Percentiles rank a stretch among this genome's conserved stretches.
phyloP scores from a whole-genome alignment of 2,329 filamentous ascomycete genomes.

The Diplocarpon mali region DNA sequence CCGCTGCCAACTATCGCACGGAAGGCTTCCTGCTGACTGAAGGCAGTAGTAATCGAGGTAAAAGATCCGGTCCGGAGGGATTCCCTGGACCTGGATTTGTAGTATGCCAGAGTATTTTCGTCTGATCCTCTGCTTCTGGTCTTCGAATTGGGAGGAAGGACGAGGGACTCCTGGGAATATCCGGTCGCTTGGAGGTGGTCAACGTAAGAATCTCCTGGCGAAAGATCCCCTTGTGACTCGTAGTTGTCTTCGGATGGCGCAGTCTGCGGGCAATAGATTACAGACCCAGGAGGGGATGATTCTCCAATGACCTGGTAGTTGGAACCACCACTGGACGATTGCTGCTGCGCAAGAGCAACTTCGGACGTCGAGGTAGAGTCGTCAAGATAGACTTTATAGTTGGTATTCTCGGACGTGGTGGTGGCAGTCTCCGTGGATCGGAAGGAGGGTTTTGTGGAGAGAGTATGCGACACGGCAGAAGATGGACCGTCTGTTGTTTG shows the following conservation, averaged over 20 bases:
- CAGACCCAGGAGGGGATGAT: constrained; percentile 33
- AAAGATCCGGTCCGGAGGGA: constrained; percentile 42
- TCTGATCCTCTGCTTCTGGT: constrained; percentile 36
- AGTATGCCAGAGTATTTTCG: constrained; percentile 36
- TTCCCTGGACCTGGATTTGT: constrained; percentile 41
- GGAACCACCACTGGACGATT: constrained; percentile 19
- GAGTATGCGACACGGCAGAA: constrained; percentile 18
- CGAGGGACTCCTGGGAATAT: constrained; percentile 51
- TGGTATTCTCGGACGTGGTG: constrained; percentile 26
- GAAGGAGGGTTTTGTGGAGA: constrained; percentile 27
- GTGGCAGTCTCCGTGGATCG: constrained; percentile 22
- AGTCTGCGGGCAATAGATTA: constrained; percentile 26
- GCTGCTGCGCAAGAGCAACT: constrained; percentile 11
- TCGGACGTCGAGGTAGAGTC: constrained; percentile 16
- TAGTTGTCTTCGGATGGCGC: constrained; percentile 34
- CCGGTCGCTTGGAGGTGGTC: constrained; percentile 27
- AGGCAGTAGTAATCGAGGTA: constrained; percentile 43
- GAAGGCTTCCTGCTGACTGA: constrained; percentile 28
- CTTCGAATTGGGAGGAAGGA: constrained; percentile 38
- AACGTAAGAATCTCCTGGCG: constrained; percentile 29
- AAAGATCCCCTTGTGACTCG: constrained; percentile 37
- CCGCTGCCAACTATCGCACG: constrained; percentile 22
- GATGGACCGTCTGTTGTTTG: constrained; percentile 18
- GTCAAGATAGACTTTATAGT: constrained; percentile 26
- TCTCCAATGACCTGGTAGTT: constrained; percentile 43